Conservation (phyloP, 2,329 filamentous ascomycete species). For the Fusarium duplospermum region DNA sequence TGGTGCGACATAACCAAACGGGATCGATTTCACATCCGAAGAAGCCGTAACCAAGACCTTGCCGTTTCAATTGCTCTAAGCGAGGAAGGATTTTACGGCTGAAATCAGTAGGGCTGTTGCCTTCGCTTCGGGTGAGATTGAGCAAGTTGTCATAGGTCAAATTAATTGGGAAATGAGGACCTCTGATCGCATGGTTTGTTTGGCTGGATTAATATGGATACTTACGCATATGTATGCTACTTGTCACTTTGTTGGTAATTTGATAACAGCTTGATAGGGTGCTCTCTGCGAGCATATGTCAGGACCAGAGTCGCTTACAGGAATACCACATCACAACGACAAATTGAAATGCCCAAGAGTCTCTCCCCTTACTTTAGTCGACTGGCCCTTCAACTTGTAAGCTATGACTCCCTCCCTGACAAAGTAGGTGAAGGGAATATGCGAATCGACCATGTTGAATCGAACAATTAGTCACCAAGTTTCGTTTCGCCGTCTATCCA, state of each 20-base stretch:
- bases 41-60: not conserved
- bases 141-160: not conserved
- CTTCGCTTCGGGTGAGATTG: not conserved
- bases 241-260: not conserved
- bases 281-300: too few species aligned
- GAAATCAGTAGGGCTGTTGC: not conserved
- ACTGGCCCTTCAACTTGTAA: too few species aligned
- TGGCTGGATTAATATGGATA: not conserved
- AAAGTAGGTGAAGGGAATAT: too few species aligned
- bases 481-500: too few species aligned
- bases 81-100: not conserved
- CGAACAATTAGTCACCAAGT: too few species aligned
- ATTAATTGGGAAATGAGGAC: not conserved
- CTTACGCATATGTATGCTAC: not conserved
- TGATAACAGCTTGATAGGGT: not conserved
- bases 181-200: not conserved
- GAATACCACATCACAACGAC: not conserved
- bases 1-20: constrained; percentile 8
- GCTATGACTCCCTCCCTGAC: too few species aligned
- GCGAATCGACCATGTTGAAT: too few species aligned
- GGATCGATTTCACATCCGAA: constrained; percentile 4
- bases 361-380: not conserved
- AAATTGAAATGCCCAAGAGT: not conserved
- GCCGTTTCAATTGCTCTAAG: not conserved
- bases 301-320: not conserved